phyloP scores from a whole-genome alignment of 1,139 yeast genomes.

The Yamadazyma mexicana region DNA sequence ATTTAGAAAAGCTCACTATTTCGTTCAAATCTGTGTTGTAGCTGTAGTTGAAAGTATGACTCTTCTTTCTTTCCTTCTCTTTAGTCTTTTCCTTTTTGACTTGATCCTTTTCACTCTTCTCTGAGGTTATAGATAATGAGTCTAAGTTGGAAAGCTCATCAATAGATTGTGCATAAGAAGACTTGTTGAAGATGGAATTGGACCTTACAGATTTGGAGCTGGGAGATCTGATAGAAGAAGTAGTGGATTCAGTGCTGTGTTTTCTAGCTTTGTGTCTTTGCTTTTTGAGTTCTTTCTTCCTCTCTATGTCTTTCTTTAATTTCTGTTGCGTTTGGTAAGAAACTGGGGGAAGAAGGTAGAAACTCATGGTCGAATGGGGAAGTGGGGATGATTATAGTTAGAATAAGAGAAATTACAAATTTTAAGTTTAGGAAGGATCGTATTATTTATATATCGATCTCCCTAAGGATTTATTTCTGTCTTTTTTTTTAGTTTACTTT shows the following conservation, averaged over 20 bases:
- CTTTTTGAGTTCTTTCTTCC: slow-evolving; percentile 12
- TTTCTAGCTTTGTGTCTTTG: slow-evolving; percentile 2
- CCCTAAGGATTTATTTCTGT: background rate
- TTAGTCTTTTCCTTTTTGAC: too few species aligned
- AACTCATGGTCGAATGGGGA: slow-evolving; percentile 22
- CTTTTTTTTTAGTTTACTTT: too few species aligned
- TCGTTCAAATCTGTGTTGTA: slow-evolving; percentile 16
- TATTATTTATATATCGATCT: background rate
- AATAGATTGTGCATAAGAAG: slow-evolving; percentile 7
- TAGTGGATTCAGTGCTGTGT: slow-evolving; percentile 3
- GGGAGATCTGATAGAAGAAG: slow-evolving; percentile 6
- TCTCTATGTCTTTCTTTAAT: slow-evolving; percentile 21
- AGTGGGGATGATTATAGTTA: background rate
- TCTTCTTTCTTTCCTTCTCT: slow-evolving; percentile 1
- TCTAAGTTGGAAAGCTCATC: slow-evolving; percentile 17
- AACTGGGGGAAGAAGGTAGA: slow-evolving; percentile 31
- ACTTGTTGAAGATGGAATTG: slow-evolving; percentile 7
- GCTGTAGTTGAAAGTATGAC: slow-evolving; percentile 13
- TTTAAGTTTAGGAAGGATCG: background rate
- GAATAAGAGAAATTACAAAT: background rate
- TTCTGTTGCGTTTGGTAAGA: slow-evolving; percentile 36
- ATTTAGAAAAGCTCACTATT: slow-evolving; percentile 7
- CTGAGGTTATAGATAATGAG: slow-evolving; percentile 13
- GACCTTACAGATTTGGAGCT: slow-evolving; percentile 6
- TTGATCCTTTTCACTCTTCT: slow-evolving; percentile 9